Base-by-base conservation (phyloP, 345 rosid genomes). In the Gossypium turneri region DNA sequence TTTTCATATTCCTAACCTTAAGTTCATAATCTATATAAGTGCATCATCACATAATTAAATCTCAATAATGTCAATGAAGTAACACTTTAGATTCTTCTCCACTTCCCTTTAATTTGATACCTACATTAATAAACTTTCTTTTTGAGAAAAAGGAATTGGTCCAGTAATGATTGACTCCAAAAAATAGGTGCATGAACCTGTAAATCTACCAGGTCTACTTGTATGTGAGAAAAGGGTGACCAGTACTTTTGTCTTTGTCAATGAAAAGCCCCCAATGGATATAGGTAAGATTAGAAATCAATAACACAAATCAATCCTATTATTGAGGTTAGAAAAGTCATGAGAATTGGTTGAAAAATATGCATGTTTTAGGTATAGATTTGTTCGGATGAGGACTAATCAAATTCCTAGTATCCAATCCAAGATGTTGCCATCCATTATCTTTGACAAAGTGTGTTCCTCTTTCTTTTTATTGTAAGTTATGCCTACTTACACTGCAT, bases 141-240 rank as follows among this genome's bases (percentile, higher is more conserved):
- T 17, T 9, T 15, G 22, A 25, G 41, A 47, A 51, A 34, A 34
- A 69, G 12, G 27, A 25, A 8, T 20, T 48, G 24, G 24, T 51
- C 59, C 51, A 50, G 72, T 9, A 50, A 50, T 68, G 58, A 68
- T 68, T 25, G 22, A 48, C 43, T 67, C 38, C 11, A 13, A 13
- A 25, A 48, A 68, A 16, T 12, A 25, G 72, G 58, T 69, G 73
- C 59, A 27, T 51, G 58, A 69, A 69, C 24, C 58, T 69, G 44
- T 17, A 25, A 69, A 50, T 50, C 24, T 25, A 25, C 11, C 10
- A 13, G 6, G 5, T 3, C 19, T 7, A 1, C 11, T 12, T 0
- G 13, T 22, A 22, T 12, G 51, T 2, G 29, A 47, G 19, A 24
- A 47, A 67, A 67, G 22, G 22, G 41, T 67, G 57, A 10, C 17